Percentiles rank a stretch among this genome's conserved stretches.
These are phyloP conservation scores for Tuber microsphaerosporum DNA, from an alignment of 495 filamentous ascomycete species.

Conservation along the genomic window DNA sequence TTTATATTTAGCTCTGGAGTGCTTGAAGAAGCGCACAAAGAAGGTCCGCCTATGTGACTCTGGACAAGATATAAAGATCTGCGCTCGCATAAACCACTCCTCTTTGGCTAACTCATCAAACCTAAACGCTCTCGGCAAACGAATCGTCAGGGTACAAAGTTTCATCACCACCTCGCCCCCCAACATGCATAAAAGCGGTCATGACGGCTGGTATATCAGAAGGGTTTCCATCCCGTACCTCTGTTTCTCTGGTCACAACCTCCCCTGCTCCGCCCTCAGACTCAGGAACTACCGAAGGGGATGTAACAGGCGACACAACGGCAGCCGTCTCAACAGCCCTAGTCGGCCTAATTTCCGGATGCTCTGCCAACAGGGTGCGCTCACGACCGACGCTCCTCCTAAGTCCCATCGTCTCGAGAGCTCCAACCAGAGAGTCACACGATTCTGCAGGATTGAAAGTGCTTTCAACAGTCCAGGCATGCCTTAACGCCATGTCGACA, in stretches of 20 bases:
- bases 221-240: conserved; percentile 53
- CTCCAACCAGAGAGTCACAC: conserved; percentile 84
- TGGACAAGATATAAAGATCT: not conserved
- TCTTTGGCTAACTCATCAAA: not conserved
- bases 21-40: not conserved
- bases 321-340: conserved; percentile 30
- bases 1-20: not conserved
- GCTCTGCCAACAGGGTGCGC: conserved; percentile 64
- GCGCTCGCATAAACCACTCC: not conserved
- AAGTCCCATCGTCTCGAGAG: conserved; percentile 74
- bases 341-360: conserved; percentile 52
- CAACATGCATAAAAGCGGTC: conserved; percentile 39
- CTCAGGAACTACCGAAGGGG: not conserved
- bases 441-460: conserved; percentile 62
- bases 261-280: conserved; percentile 17
- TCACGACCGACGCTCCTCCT: conserved; percentile 72
- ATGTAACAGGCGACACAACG: not conserved
- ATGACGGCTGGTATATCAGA: conserved; percentile 24
- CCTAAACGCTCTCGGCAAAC: not conserved
- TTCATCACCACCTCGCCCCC: conserved; percentile 39
- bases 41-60: not conserved
- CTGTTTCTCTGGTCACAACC: conserved; percentile 57
- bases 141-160: conserved; percentile 28
- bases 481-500: conserved; percentile 80
- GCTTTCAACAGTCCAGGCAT: conserved; percentile 73